Evolutionary conservation across 2,329 filamentous ascomycete genomes (phyloP), one percentile per base, ranked within the genome.

Genomic region (Torrubiellomyces zombiae): DNA sequence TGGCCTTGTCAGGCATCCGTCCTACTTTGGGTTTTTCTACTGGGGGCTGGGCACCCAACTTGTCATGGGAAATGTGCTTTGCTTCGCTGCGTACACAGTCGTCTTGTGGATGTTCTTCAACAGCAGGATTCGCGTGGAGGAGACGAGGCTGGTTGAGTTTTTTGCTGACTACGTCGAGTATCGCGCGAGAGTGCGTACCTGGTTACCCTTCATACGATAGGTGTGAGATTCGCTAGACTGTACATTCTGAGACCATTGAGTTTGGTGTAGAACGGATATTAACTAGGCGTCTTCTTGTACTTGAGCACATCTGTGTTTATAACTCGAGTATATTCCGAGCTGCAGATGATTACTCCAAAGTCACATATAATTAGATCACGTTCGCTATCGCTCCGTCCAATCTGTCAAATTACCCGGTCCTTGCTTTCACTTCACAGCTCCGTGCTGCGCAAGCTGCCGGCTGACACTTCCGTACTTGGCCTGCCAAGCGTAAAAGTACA

Each of bases 401-500:
- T 7, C 11, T 14, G n/a, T 11, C 19, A 20, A 18, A n/a, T n/a
- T n/a, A n/a, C n/a, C n/a, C n/a, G n/a, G n/a, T n/a, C n/a, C n/a
- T n/a, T n/a, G n/a, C 10, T 9, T 18, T 18, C 11, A 9, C 19
- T 14, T 6, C 11, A 19, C 5, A 10, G 26, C 24, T 13, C 32
- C n/a, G n/a, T n/a, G n/a, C n/a, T n/a, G 30, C 3, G 31, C 18
- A 34, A 45, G 35, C 25, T 47, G 44, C 36, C 54, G 58, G 36
- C 67, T 80, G 13, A 85, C 75, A 40, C 75, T 83, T 9, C 89
- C 89, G 46, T 93, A 94, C 56, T 95, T 95, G 28, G 82, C 82
- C 54, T 95, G 86, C 86, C 89, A 98, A 2, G 85, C 85, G 47
- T 95, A 95, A 50, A 94, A 98, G 50, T 98, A 98, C 47, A 92